Base-by-base conservation (phyloP, 164 flowering plant species). In the Kalanchoe fedtschenkoi region DNA sequence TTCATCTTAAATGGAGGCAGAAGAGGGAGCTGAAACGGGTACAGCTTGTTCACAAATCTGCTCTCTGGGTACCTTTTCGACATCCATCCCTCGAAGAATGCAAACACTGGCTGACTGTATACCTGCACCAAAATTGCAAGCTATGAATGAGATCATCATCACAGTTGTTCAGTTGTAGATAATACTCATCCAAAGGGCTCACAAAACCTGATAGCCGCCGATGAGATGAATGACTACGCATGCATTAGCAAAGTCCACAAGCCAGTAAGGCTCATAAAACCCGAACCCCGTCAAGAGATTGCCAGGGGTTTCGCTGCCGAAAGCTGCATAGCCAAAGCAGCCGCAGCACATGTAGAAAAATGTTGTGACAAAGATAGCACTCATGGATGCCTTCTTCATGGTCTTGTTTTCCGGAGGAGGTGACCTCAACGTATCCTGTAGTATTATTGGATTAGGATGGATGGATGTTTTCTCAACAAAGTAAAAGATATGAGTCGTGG, bases 201-300 rank as follows among this genome's bases (percentile, higher is more conserved):
- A n/a, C 29, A 58, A 46, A 72, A 86, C 92, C 87, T 86, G 92
- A 74, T 86, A 86, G 19, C 81, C 89, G 58, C 92, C 89, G 22
- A 80, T 70, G 0, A 85, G 77, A 67, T 85, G 90, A 60, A 82
- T 66, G 47, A 76, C 70, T 3, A 85, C 64, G 65, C 84, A 83
- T 21, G 79, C 85, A 66, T 85, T 85, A 9, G 85, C 83, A 37
- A 84, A 65, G 62, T 80, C 83, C 34, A 84, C 33, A 16, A 83
- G 83, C 86, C 86, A 81, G 63, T 67, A 81, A 8, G 91, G 91
- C 38, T 81, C 83, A 59, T 76, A 78, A 51, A 81, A 79, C 19
- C 87, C 87, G 30, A 79, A 78, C 3, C 86, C 91, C 3, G 83
- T 79, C 69, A 85, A 63, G 63, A 85, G 75, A 58, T 85, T 78